These are phyloP conservation scores for Leucosporidium creatinivorum DNA, from an alignment of 768 basidiomycete species.

Conservation along the genomic window DNA sequence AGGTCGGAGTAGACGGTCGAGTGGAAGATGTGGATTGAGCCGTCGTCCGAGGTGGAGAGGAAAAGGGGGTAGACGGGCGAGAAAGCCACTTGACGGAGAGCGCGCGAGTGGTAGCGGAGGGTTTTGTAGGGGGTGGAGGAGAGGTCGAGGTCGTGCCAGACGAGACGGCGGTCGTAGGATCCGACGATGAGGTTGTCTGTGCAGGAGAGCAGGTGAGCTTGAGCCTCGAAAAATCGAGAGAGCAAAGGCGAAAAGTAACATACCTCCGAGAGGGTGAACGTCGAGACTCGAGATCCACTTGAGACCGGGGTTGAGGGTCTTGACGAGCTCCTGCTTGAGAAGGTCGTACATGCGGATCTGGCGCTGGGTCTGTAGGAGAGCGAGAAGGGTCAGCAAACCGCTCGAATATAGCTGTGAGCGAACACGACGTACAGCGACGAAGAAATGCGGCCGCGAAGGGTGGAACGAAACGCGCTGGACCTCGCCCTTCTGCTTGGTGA, in stretches of 20 bases:
- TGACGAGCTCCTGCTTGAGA: slow-evolving; percentile 82
- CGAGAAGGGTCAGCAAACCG: slow-evolving; percentile 5
- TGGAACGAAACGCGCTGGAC: slow-evolving; percentile 93
- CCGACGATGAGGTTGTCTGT: slow-evolving; percentile 95
- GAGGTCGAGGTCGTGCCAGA: slow-evolving; percentile 98
- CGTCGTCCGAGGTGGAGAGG: slow-evolving; percentile 93
- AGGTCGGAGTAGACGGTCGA: slow-evolving; percentile 87
- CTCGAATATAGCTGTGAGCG: background rate
- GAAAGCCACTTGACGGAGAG: slow-evolving; percentile 86
- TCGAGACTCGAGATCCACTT: slow-evolving; percentile 98
- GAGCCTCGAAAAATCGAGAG: too few relatives aligned
- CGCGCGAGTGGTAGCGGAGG: slow-evolving; percentile 82
- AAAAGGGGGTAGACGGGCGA: slow-evolving; percentile 93
- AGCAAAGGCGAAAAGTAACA: background rate
- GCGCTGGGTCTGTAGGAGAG: slow-evolving; percentile 69
- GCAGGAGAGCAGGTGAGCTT: background rate
- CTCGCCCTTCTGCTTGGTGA: slow-evolving; percentile 85
- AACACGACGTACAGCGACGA: slow-evolving; percentile 69
- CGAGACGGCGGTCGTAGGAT: slow-evolving; percentile 92
- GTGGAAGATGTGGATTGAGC: slow-evolving; percentile 95
- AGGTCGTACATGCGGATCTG: slow-evolving; percentile 94
- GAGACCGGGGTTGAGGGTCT: slow-evolving; percentile 89
- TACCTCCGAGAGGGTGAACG: slow-evolving; percentile 61
- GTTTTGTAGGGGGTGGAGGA: slow-evolving; percentile 96
- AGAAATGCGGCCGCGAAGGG: slow-evolving; percentile 88